Base-by-base conservation (phyloP, 208 protist genomes). In the Leishmania guyanensis region DNA sequence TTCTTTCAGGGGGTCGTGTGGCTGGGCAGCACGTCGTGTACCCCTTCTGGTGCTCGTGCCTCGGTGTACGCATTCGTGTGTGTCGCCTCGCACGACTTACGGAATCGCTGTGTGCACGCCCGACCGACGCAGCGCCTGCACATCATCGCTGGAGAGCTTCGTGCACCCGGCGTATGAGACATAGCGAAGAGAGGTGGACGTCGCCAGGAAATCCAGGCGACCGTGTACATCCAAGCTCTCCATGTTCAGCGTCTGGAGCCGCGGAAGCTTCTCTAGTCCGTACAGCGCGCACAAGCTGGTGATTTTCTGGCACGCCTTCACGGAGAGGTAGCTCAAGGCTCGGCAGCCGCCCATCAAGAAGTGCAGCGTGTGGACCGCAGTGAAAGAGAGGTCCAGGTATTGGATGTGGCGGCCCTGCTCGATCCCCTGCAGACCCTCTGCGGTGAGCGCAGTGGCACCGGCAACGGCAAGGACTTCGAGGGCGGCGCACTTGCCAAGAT, bases 371-470 rank as follows among this genome's bases (percentile, higher is more conserved):
- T 81, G 51, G 48, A 93, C 85, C 14, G 79, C 81, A 9, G 83
- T 89, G 36, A 79, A 87, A 36, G 86, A 70, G 43, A 93, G 83
- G 75, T 91, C 80, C 29, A 93, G 80, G 77, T 91, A 89, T 65
- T 78, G 60, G 39, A 94, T 81, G 17, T 62, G 77, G 26, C 73
- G 20, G 69, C 81, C 87, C 50, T 29, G 53, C 78, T 92, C 88
- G 14, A 94, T 51, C 2, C 88, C 88, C 58, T 75, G 46, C 60
- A 91, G 51, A 12, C 88, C 84, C 33, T 82, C 84, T 46, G 62
- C 70, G 4, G 83, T 84, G 36, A 94, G 81, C 8, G 75, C 79
- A 10, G 62, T 54, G 46, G 83, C 85, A 3, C 81, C 85, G 9
- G 78, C 71, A 62, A 94, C 77, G 39, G 86, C 83, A 62, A 94